Percentiles rank a stretch among this genome's conserved stretches.
These are phyloP conservation scores for Monosporozyma servazzii DNA, from an alignment of 805 yeast species.

Conservation along the genomic window DNA sequence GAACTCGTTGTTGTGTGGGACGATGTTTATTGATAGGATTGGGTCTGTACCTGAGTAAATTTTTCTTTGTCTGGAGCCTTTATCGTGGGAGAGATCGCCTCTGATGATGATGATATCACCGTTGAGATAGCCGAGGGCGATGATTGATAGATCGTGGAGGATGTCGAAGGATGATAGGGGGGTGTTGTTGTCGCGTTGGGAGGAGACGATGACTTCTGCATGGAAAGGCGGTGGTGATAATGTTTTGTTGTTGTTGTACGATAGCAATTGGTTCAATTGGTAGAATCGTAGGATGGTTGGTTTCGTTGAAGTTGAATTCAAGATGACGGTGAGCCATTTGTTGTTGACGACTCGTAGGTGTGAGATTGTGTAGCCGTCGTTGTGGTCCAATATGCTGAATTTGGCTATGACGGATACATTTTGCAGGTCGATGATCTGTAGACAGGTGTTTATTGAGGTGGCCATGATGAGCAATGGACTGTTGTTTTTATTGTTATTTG, in stretches of 20 bases:
- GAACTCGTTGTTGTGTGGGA: slow-evolving; percentile 46
- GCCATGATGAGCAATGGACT: slow-evolving; percentile 38
- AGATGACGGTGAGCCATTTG: slow-evolving; percentile 35
- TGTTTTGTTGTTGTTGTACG: slow-evolving; percentile 4
- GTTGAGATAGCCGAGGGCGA: slow-evolving; percentile 31
- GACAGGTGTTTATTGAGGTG: slow-evolving; percentile 42
- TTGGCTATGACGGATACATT: slow-evolving; percentile 38
- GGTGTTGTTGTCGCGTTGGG: slow-evolving; percentile 67
- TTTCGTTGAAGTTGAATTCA: too few species aligned
- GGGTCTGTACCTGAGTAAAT: slow-evolving; percentile 52
- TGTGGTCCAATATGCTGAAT: slow-evolving; percentile 52
- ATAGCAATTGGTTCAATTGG: slow-evolving; percentile 49
- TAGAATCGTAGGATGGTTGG: slow-evolving; percentile 43
- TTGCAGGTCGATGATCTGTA: slow-evolving; percentile 46
- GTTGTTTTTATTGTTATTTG: slow-evolving; percentile 36
- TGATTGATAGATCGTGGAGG: slow-evolving; percentile 19
- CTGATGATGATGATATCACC: slow-evolving; percentile 75
- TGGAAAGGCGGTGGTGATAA: slow-evolving; percentile 33
- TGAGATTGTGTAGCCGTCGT: slow-evolving; percentile 50
- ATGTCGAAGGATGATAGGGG: slow-evolving; percentile 42
- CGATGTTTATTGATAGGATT: slow-evolving; percentile 72
- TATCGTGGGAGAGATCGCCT: slow-evolving; percentile 80
- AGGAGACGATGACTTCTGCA: slow-evolving; percentile 52
- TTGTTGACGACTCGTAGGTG: slow-evolving; percentile 41
- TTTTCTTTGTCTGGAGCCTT: slow-evolving; percentile 80